Conservation (phyloP, 768 basidiomycete species). For the Russula sp. region DNA sequence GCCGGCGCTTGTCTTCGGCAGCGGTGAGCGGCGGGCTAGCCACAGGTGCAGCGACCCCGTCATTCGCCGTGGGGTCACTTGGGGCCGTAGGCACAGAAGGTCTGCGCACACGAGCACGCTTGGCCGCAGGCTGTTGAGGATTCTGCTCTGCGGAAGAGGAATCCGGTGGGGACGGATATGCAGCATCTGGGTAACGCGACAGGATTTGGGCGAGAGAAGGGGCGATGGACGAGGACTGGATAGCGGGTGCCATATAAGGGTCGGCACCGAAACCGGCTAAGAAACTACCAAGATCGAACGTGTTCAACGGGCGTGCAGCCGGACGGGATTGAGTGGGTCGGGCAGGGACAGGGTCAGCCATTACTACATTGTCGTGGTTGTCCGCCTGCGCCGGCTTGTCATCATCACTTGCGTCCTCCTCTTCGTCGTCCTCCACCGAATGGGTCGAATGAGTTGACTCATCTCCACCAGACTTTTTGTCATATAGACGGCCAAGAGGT, state of each 20-base stretch:
- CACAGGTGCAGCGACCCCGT: conserved; percentile 23
- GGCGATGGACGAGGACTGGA: conserved; percentile 27
- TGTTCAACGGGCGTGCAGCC: conserved; percentile 30
- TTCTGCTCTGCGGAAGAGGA: conserved; percentile 20
- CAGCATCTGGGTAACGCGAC: conserved; percentile 40
- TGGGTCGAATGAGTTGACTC: conserved; percentile 4
- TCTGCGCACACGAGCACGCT: conserved; percentile 35
- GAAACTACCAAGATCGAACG: conserved; percentile 38
- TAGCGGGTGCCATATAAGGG: conserved; percentile 33
- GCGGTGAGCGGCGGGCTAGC: conserved; percentile 36
- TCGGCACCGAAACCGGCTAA: conserved; percentile 36
- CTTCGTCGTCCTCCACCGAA: conserved; percentile 33
- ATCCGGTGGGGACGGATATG: conserved; percentile 16
- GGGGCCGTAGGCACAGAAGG: conserved; percentile 33
- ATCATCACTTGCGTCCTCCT: conserved; percentile 20
- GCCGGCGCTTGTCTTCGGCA: conserved; percentile 84
- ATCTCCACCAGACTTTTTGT: conserved; percentile 27
- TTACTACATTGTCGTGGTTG: conserved; percentile 53
- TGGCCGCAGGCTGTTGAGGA: conserved; percentile 9
- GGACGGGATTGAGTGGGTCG: conserved; percentile 14
- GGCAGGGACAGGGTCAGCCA: conserved; percentile 36
- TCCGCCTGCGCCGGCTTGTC: conserved; percentile 36
- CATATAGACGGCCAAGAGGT: conserved; percentile 35
- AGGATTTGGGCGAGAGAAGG: conserved; percentile 68
- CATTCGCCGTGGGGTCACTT: conserved; percentile 26